Conservation (phyloP, 352 stramenopile species). For the Phytophthora rubi region DNA sequence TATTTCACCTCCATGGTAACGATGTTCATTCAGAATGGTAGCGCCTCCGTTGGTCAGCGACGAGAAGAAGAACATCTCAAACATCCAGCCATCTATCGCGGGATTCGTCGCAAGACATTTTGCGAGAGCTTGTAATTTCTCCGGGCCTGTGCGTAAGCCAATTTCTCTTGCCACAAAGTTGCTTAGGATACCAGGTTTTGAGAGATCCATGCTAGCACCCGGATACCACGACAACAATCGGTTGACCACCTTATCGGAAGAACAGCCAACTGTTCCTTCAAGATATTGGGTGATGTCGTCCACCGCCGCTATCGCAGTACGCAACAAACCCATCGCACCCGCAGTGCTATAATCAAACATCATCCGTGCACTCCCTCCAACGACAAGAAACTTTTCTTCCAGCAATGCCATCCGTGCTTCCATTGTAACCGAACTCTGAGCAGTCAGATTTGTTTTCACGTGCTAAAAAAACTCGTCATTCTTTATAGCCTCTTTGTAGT, state of each 20-base stretch:
- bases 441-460: background rate
- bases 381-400: slow-evolving; percentile 8
- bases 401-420: background rate
- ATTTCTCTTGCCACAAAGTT: slow-evolving; percentile 10
- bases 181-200: background rate
- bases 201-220: background rate
- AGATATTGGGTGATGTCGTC: background rate
- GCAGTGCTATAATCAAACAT: slow-evolving; percentile 13
- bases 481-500: too few relatives aligned
- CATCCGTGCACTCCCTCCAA: slow-evolving; percentile 8
- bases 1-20: too few relatives aligned
- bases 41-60: too few relatives aligned
- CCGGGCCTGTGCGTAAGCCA: background rate
- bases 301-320: background rate
- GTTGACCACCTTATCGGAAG: background rate
- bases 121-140: background rate
- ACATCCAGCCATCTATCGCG: slow-evolving; percentile 11
- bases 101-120: background rate
- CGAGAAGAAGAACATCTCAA: background rate
- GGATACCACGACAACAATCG: slow-evolving; percentile 1
- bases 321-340: background rate
- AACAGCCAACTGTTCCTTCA: background rate
- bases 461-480: too few relatives aligned
- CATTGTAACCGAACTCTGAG: background rate
- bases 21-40: too few relatives aligned